Conservation (phyloP, 495 filamentous ascomycete genomes). For the Xylaria flabelliformis region DNA sequence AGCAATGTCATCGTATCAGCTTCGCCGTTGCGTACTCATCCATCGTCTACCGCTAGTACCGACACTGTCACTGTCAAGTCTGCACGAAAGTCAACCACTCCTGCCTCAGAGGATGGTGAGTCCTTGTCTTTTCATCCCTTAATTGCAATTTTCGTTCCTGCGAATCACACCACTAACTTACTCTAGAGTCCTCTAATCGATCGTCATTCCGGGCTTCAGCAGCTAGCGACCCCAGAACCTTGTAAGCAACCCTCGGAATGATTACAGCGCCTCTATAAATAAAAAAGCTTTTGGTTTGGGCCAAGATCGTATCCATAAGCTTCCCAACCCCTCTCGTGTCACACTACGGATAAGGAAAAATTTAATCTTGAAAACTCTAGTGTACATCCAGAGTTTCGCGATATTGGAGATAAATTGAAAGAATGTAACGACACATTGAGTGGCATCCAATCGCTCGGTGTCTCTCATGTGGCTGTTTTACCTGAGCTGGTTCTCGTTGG, state of each 20-base stretch:
- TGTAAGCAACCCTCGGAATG: background rate
- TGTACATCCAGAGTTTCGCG: conserved; percentile 35
- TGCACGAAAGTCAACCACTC: background rate
- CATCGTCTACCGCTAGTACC: background rate
- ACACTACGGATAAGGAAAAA: background rate
- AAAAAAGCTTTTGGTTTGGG: background rate
- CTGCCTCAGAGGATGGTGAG: background rate
- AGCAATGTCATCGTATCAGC: background rate
- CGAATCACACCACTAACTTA: background rate
- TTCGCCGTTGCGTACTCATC: background rate
- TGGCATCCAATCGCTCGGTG: conserved; percentile 46
- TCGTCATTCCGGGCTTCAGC: background rate
- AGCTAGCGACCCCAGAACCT: background rate
- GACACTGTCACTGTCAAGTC: background rate
- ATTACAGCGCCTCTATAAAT: background rate
- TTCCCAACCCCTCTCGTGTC: background rate
- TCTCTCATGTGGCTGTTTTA: conserved; percentile 59
- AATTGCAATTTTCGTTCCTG: too few relatives aligned
- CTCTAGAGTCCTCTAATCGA: background rate
- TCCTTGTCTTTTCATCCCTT: background rate
- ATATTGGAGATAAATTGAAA: conserved; percentile 48
- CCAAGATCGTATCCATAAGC: background rate
- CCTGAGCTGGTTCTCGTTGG: conserved; percentile 80
- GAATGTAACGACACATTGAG: conserved; percentile 48
- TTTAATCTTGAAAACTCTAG: background rate